These are phyloP conservation scores for Ormosia emarginata DNA, from an alignment of 306 rosid species.

Conservation along the genomic window DNA sequence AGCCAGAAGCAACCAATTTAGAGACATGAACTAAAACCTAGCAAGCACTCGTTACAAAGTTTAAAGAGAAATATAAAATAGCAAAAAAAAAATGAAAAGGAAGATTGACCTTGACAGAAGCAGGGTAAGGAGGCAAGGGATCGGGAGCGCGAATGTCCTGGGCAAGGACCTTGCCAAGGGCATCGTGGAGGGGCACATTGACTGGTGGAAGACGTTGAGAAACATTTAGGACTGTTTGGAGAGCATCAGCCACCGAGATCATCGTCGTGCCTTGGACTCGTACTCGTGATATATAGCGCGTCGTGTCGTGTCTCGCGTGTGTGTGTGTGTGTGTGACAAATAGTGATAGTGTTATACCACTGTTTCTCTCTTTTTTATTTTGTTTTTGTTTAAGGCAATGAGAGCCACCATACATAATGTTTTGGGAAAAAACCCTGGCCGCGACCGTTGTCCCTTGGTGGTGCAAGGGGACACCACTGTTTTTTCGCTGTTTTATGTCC, in stretches of 20 bases:
- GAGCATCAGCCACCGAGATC: constrained; percentile 57
- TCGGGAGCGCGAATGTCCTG: constrained; percentile 63
- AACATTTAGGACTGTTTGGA: constrained; percentile 45
- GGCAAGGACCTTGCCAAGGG: constrained; percentile 76
- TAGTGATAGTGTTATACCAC: too few relatives aligned
- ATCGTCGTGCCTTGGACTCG: not conserved
- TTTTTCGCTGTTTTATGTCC: too few relatives aligned
- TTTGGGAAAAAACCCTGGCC: too few relatives aligned
- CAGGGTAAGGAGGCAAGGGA: constrained; percentile 79
- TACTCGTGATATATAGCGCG: too few relatives aligned
- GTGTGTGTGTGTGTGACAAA: too few relatives aligned
- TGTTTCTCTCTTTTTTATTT: too few relatives aligned
- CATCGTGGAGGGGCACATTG: constrained; percentile 56
- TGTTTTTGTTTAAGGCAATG: too few relatives aligned
- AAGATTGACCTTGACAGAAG: constrained; percentile 64
- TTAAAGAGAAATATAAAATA: not conserved
- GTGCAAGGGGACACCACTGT: too few relatives aligned
- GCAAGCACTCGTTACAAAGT: not conserved
- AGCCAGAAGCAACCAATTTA: not conserved
- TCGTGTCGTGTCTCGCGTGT: too few relatives aligned
- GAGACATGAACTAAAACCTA: not conserved
- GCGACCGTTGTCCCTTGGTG: too few relatives aligned
- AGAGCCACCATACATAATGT: too few relatives aligned
- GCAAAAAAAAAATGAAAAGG: not conserved
- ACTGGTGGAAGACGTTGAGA: constrained; percentile 54